phyloP scores from a whole-genome alignment of 108 stramenopile species.

The Skeletonema menzelii region DNA sequence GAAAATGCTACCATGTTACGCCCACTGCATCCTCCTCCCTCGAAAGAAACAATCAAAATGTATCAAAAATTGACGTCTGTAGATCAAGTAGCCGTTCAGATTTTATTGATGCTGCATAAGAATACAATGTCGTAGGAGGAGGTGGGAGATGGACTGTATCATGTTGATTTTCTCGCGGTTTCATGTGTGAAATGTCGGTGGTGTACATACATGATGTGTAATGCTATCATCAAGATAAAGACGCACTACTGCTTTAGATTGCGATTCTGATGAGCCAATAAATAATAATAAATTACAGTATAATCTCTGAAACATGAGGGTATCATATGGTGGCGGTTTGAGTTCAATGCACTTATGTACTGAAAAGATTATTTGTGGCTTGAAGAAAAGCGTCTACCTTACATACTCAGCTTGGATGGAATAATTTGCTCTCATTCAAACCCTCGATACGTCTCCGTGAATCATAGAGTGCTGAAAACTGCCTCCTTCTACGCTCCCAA shows the following conservation, averaged over 20 bases:
- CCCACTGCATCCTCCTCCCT: not conserved
- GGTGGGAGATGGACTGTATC: not conserved
- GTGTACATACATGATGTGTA: too few species aligned
- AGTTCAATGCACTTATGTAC: not conserved
- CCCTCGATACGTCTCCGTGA: too few species aligned
- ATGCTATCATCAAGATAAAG: not conserved
- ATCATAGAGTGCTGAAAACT: too few species aligned
- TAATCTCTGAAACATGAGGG: not conserved
- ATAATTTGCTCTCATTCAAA: too few species aligned
- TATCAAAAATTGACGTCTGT: constrained; percentile 12
- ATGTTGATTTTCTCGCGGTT: not conserved
- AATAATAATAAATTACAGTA: not conserved
- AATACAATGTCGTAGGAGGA: not conserved
- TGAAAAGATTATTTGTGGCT: too few species aligned
- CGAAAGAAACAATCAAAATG: constrained; percentile 1
- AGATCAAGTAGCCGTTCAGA: constrained; percentile 35
- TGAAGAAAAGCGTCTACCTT: too few species aligned
- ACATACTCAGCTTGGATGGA: too few species aligned
- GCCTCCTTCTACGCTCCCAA: too few species aligned
- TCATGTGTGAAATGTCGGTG: not conserved
- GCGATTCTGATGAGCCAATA: not conserved
- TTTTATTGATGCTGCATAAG: constrained; percentile 14
- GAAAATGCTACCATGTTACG: constrained; percentile 7
- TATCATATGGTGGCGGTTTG: not conserved
- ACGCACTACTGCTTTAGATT: not conserved